Evolutionary conservation across 352 stramenopile genomes (phyloP).

Genomic region (Blastocystis sp.): DNA sequence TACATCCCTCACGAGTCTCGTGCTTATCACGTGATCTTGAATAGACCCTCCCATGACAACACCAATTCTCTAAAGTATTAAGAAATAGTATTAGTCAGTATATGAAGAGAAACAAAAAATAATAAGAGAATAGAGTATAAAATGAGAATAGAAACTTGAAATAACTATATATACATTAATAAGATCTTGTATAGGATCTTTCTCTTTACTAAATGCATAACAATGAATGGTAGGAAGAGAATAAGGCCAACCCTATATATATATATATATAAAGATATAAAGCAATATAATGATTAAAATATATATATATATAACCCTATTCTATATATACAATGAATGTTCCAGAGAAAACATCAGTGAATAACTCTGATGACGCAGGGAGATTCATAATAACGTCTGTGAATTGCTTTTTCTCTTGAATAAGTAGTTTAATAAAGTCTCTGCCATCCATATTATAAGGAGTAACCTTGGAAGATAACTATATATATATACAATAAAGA

Average conservation of each 20-base stretch:
- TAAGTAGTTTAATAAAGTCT: conserved; percentile 52
- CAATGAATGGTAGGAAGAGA: conserved; percentile 25
- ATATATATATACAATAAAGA: too few species aligned
- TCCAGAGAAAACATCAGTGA: conserved; percentile 39
- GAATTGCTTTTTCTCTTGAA: conserved; percentile 53
- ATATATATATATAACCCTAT: too few species aligned
- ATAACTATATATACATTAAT: conserved; percentile 45
- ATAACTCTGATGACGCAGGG: conserved; percentile 59
- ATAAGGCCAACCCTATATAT: conserved; percentile 17
- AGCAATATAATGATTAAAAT: too few species aligned
- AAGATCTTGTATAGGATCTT: conserved; percentile 51
- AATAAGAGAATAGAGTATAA: too few species aligned
- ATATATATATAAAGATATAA: background rate
- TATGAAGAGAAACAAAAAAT: too few species aligned
- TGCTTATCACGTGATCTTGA: conserved; percentile 45
- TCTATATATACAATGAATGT: conserved; percentile 8
- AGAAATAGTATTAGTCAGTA: too few species aligned
- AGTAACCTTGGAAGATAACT: conserved; percentile 45
- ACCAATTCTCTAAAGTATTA: conserved; percentile 52
- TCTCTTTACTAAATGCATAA: conserved; percentile 38
- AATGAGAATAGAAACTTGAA: conserved; percentile 15
- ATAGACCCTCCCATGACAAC: conserved; percentile 50
- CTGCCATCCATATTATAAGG: conserved; percentile 60
- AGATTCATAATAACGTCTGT: conserved; percentile 64
- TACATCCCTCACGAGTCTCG: conserved; percentile 60